These are phyloP conservation scores for Heterobasidion annosum DNA, from an alignment of 1,284 basidiomycete species.

Conservation along the genomic window DNA sequence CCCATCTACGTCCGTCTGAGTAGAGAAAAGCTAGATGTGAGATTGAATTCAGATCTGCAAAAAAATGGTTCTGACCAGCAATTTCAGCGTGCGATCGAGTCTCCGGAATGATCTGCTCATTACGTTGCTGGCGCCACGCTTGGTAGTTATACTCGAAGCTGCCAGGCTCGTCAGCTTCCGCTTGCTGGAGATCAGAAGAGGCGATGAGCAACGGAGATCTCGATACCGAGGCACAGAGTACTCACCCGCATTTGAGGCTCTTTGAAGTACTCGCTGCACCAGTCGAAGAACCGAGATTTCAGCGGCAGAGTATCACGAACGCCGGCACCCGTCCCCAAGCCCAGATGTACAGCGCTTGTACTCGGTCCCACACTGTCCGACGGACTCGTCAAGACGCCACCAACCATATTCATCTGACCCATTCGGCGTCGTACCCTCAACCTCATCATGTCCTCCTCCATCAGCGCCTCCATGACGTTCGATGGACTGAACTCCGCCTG, in stretches of 20 bases:
- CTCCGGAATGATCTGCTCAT: conserved; percentile 75
- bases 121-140: conserved; percentile 89
- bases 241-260: conserved; percentile 96
- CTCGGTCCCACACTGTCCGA: conserved; percentile 65
- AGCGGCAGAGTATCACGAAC: conserved; percentile 76
- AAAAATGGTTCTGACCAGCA: conserved; percentile 52
- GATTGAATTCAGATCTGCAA: background rate
- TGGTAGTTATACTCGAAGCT: conserved; percentile 93
- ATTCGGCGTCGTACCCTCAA: conserved; percentile 59
- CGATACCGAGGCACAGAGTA: conserved; percentile 8
- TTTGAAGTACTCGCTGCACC: conserved; percentile 96
- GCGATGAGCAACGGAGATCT: background rate
- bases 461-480: conserved; percentile 78
- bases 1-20: conserved; percentile 60
- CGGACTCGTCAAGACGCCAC: conserved; percentile 48
- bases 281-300: conserved; percentile 90
- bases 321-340: conserved; percentile 63
- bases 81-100: conserved; percentile 60
- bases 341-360: conserved; percentile 54
- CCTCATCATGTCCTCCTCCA: conserved; percentile 88
- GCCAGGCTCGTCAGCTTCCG: conserved; percentile 93
- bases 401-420: conserved; percentile 12
- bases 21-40: background rate
- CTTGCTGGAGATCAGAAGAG: conserved; percentile 46
- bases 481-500: conserved; percentile 52